Base-by-base conservation (phyloP, 768 basidiomycete genomes). In the Leccinum uliginosum region DNA sequence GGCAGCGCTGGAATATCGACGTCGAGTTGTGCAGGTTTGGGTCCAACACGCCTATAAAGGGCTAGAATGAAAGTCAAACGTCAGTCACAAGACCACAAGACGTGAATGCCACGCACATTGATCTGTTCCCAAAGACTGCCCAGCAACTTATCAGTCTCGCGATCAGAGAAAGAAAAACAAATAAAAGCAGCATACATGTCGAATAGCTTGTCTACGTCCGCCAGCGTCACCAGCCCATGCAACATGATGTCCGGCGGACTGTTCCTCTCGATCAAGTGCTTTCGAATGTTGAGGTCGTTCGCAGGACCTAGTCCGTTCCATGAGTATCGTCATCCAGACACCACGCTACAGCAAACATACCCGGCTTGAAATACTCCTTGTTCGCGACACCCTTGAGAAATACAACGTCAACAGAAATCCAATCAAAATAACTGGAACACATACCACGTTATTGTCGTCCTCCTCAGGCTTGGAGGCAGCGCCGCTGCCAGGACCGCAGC, bases 201-300 rank as follows among this genome's bases (percentile, higher is more conserved):
- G 62, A 93, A 93, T n/a, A 93, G 71, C 60, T 85, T 85, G 57
- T 91, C 86, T 3, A 92, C 89, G 59, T 93, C 91, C 48, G 82
- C 81, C 0, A 86, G 82, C 1, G 83, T 84, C 34, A 93, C 88
- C 21, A 93, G 73, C 10, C 88, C 88, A 62, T 91, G 90, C 2
- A 90, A 81, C 43, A 93, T 67, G 55, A 93, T 91, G 63, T 91
- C 90, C 0, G 91, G 91, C 1, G 89, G 86, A 61, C 82, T 87
- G 60, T 89, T 86, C 56, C 82, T 84, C 64, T 91, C 89, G 47
- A 91, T 90, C 64, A 91, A 70, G 26, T 79, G 76, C 54, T 86
- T 86, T 9, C 90, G 81, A 51, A 87, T 83, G 17, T 73, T 78
- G 44, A 91, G 80, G 66, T 91, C 81, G 50, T 82, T 85, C 0